Base-by-base conservation (phyloP, 441 rosid species). In the Raphanus hybrid region DNA sequence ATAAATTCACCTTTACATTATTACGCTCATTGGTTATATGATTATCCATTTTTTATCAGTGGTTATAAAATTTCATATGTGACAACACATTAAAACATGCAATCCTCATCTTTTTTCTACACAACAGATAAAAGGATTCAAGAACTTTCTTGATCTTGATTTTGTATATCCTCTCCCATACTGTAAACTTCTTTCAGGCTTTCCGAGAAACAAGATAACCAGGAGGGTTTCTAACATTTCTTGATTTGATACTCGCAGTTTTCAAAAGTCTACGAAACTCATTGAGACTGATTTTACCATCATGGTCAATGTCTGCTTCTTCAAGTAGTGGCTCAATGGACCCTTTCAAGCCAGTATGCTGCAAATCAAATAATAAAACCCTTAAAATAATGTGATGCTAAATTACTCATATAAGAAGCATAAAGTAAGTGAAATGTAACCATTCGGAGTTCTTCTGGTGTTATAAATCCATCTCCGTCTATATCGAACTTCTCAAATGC, bases 401-500 rank as follows among this genome's bases (percentile, higher is more conserved):
- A 39, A 3, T 3, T 43, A 48, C 23, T 9, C 27, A 26, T 14
- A 61, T 62, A 50, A 10, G 45, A 68, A 52, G 34, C 32, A 34
- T 64, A 20, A 10, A 15, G 10, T 54, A 16, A 54, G 23, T 8
- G 23, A 57, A 8, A 57, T 18, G 0, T 1, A 27, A 92, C 99
- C 93, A 87, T 45, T 84, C 89, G 85, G 75, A 95, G 97, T 79
- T 95, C 98, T 64, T 96, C 99, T 0, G 98, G 84, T 43, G 99
- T 96, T 78, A 96, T 93, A 75, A 64, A 93, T 39, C 99, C 98
- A 75, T 96, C 92, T 85, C 75, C 82, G 72, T 93, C 99, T 26
- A 96, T 69, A 83, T 96, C 99, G 64, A 93, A 93, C 82, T 96
- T 93, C 71, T 89, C 94, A 81, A 96, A 96, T 67, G 98, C 99